Base-by-base conservation (phyloP, 2,329 filamentous ascomycete species). In the Fusarium sarcochroum region DNA sequence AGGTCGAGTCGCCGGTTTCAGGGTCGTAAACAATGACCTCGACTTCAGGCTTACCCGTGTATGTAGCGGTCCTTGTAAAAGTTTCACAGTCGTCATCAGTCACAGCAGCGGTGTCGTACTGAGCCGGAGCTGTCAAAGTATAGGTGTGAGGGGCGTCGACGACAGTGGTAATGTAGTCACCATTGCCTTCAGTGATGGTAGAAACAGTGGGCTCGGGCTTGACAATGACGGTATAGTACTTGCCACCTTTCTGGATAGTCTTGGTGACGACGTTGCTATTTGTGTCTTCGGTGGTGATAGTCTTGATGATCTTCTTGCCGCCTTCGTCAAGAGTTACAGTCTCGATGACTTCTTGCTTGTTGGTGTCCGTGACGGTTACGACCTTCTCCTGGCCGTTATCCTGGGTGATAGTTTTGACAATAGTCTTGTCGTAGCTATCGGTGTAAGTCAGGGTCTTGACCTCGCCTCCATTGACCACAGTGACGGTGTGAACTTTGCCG, bases 21-120 rank as follows among this genome's bases (percentile, higher is more conserved):
- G 73, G 73, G 56, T 79, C 72, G 47, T 77, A 74, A 41, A 78
- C 69, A 60, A 73, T 75, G 41, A 77, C 70, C 40, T 79, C 73
- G 25, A 79, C 73, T 18, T 77, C 75, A 17, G 44, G 46, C 52
- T 76, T 54, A 15, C 63, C 69, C 3, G 62, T 63, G 10, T 66
- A 70, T 17, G 66, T 67, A 21, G 60, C 60, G 18, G 68, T 71
- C n/a, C 61, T 53, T 5, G 68, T 71, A 13, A 57, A 37, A 25
- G 68, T 71, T 27, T 71, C 58, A 35, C 54, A 59, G 38, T 58
- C 44, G 17, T 58, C 47, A 9, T 73, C 68, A 10, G 71, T 74
- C 27, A 71, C 63, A 17, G 72, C 71, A 15, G 75, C 50, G 3
- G 75, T 76, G 25, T 44, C 60, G 51, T 69, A 73, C 25, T 72